Conservation (phyloP, 108 stramenopile species). For the Stephanodiscus triporus region DNA sequence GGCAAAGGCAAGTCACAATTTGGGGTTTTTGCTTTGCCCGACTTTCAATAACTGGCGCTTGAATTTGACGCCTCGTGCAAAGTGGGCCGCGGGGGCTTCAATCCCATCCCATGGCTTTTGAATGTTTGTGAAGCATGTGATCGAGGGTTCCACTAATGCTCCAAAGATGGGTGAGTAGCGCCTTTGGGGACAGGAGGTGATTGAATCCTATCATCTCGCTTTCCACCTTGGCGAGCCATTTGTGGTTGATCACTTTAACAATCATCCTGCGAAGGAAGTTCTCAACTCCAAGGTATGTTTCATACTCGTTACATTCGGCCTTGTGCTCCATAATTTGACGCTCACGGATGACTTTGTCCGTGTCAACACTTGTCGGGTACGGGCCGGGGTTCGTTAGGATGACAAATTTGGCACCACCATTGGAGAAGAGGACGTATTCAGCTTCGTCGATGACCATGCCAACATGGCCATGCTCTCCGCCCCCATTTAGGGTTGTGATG, state of each 20-base stretch:
- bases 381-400: no score
- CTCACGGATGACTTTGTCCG: no score
- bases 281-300: no score
- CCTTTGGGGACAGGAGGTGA: no score
- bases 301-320: no score
- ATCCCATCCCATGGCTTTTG: slow-evolving; percentile 6
- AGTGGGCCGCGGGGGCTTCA: slow-evolving; percentile 12
- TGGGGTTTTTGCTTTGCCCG: neutral
- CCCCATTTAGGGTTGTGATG: slow-evolving; percentile 13
- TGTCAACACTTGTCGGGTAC: no score
- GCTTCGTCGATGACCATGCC: slow-evolving; percentile 7
- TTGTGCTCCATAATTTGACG: no score
- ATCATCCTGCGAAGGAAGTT: no score
- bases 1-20: neutral
- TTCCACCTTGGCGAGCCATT: neutral
- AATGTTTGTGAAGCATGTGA: slow-evolving; percentile 9
- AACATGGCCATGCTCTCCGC: slow-evolving; percentile 24
- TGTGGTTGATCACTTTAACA: neutral
- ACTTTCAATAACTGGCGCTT: neutral
- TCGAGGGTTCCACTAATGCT: slow-evolving; percentile 6
- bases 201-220: neutral
- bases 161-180: no score
- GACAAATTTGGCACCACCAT: no score
- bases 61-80: slow-evolving; percentile 5
- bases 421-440: no score